These are phyloP conservation scores for Geotrichum reessii DNA, from an alignment of 1,139 yeast species.

Conservation along the genomic window DNA sequence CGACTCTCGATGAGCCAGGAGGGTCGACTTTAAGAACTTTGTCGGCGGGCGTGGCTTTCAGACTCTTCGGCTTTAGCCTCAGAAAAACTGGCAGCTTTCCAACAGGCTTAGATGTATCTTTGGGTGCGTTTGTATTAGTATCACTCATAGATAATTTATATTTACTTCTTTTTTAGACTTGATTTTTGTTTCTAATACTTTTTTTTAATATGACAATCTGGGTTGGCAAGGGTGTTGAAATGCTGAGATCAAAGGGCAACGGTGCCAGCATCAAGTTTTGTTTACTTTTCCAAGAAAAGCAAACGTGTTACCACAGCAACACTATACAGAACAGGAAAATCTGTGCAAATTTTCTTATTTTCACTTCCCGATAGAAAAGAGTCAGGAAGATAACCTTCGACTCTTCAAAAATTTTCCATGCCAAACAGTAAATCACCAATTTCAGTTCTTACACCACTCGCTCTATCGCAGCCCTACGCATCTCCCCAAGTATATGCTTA, in stretches of 20 bases:
- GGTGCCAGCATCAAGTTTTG: background rate
- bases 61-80: constrained; percentile 34
- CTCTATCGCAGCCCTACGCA: background rate
- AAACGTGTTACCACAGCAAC: background rate
- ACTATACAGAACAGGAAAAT: background rate
- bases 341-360: background rate
- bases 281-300: background rate
- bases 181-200: background rate
- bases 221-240: background rate
- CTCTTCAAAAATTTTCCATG: background rate
- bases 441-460: background rate
- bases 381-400: background rate
- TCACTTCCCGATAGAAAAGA: background rate
- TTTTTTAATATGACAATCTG: background rate
- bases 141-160: background rate
- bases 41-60: constrained; percentile 16
- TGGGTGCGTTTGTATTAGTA: background rate
- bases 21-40: constrained; percentile 23
- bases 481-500: background rate
- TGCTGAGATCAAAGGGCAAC: background rate
- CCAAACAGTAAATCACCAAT: background rate
- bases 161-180: too few species aligned
- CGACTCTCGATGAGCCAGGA: constrained; percentile 13
- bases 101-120: background rate
- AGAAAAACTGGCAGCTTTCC: constrained; percentile 35